Percentiles rank a stretch among this genome's conserved stretches.
phyloP scores from a whole-genome alignment of 805 yeast species.

The Metschnikowia baotianmanensis region DNA sequence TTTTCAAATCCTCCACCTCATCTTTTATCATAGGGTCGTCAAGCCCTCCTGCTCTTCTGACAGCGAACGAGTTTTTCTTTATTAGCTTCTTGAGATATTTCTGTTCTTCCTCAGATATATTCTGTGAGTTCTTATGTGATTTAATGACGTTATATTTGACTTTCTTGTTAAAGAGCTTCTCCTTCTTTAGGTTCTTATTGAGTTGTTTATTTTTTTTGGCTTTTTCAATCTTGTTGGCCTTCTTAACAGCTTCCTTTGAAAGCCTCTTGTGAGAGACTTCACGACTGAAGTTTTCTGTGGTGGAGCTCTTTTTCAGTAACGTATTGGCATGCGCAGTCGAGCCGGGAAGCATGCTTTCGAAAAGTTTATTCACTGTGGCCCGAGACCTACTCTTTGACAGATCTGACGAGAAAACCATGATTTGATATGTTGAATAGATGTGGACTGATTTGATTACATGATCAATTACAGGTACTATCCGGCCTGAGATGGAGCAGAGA shows the following conservation, averaged over 20 bases:
- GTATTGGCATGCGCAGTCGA: constrained; percentile 7
- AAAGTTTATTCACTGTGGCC: constrained; percentile 26
- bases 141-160: constrained; percentile 41
- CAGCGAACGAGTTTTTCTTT: constrained; percentile 33
- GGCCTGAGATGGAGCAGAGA: constrained; percentile 2
- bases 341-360: constrained; percentile 24
- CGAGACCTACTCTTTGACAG: constrained; percentile 23
- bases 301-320: constrained; percentile 8
- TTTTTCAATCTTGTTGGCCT: constrained; percentile 19
- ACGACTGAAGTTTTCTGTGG: constrained; percentile 18
- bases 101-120: constrained; percentile 31
- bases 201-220: constrained; percentile 25
- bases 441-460: background rate
- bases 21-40: constrained; percentile 30
- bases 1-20: constrained; percentile 30
- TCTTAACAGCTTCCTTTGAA: constrained; percentile 20
- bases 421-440: background rate
- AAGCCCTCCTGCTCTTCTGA: constrained; percentile 28
- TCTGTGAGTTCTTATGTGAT: constrained; percentile 23
- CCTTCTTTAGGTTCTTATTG: constrained; percentile 27
- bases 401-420: constrained; percentile 23
- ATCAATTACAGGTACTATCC: background rate
- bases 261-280: constrained; percentile 17
- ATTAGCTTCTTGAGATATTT: constrained; percentile 40
- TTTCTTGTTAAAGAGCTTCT: constrained; percentile 33